Evolutionary conservation across 1,139 yeast genomes (phyloP), one percentile per base, ranked within the genome.

Genomic region (Pneumocystis wakefieldiae): DNA sequence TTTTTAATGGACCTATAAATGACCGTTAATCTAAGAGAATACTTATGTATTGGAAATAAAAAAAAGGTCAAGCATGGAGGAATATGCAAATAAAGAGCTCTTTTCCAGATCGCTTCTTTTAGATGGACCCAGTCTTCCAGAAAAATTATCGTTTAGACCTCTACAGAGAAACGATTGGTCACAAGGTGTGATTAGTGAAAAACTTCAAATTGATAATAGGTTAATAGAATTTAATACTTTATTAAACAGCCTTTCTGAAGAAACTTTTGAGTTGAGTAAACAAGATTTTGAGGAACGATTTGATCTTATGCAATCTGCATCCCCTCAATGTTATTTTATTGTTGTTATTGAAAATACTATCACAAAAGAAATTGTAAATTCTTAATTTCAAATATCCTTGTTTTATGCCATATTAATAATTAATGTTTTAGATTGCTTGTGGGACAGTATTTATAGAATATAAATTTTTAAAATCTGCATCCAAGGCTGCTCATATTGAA

Each of bases 401-500:
- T 24, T 41, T 17, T 17, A 17, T 41, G 28, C 19, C 19, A 17
- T 48, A 48, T 48, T 48, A 12, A 24, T 24, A 5, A 5, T 15
- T 5, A 10, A 19, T 10, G 12, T 24, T 48, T 48, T 48, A 48
- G 55, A 24, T 48, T 24, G 55, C 55, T 12, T 48, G 55, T 48
- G 55, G 55, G 12, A 73, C 78, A 12, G 71, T 74, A 8, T 76
- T 84, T 14, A 75, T 84, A 10, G 88, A 84, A 71, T 76, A 76
- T 62, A 84, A 77, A 68, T 71, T 77, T 61, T 76, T 77, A 64
- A 97, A 91, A 73, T 82, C 78, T 61, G 84, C 94, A 73, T 95
- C 96, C 0, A 74, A 78, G 63, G 95, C 89, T 14, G 98, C 97
- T 4, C 98, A 92, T 74, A 86, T 92, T 67, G 98, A 92, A 72